Conservation (phyloP, 2,329 filamentous ascomycete species). For the Chaetomiaceae sp. region DNA sequence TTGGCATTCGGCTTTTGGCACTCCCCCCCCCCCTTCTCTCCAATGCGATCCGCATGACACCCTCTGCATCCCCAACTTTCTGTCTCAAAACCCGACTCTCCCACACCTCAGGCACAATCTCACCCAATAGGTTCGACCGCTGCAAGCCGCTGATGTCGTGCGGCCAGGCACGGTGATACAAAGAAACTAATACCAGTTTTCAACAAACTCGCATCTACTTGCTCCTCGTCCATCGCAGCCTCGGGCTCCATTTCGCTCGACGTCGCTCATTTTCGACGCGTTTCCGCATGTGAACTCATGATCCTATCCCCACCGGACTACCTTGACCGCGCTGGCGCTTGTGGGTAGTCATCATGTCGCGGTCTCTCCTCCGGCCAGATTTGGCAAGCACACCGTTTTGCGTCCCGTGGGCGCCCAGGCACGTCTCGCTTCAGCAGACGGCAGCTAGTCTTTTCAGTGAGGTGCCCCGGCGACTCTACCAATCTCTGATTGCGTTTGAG, state of each 20-base stretch:
- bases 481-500: background rate
- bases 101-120: background rate
- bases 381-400: conserved; percentile 22
- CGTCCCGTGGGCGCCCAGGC: conserved; percentile 15
- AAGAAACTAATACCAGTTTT: background rate
- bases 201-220: conserved; percentile 1
- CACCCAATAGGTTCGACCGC: conserved; percentile 11
- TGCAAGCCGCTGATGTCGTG: conserved; percentile 16
- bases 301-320: conserved; percentile 15
- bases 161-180: conserved; percentile 9
- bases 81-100: background rate
- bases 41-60: background rate
- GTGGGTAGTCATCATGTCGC: conserved; percentile 21
- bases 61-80: background rate
- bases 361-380: conserved; percentile 22
- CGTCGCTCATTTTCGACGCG: background rate
- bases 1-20: too few relatives aligned
- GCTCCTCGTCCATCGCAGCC: background rate
- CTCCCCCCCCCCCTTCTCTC: background rate
- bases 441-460: conserved; percentile 19
- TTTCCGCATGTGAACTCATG: conserved; percentile 19
- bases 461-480: background rate
- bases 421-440: conserved; percentile 10
- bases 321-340: conserved; percentile 22
- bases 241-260: background rate